Conservation (phyloP, 164 flowering plant genomes). For the Dillenia suffruticosa region DNA sequence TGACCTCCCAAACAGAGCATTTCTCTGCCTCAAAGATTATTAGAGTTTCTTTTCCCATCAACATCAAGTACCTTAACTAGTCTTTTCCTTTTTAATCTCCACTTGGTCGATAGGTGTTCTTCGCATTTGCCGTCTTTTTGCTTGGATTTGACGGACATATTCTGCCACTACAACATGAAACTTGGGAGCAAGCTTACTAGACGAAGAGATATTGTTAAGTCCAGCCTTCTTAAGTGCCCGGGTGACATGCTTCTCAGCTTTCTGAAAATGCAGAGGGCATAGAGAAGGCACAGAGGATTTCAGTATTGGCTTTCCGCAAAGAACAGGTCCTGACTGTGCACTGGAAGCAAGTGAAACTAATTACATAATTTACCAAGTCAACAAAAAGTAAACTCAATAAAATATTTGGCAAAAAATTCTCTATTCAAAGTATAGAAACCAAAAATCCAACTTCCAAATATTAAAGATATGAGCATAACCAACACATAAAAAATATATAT, state of each 20-base stretch:
- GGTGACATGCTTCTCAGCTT: constrained; percentile 46
- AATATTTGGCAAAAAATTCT: no score
- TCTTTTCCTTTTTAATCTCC: constrained; percentile 32
- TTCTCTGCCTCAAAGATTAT: no score
- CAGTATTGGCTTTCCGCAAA: constrained; percentile 66
- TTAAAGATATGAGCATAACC: no score
- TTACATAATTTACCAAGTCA: no score
- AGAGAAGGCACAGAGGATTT: constrained; percentile 53
- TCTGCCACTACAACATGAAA: constrained; percentile 69
- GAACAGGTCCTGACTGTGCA: constrained; percentile 43
- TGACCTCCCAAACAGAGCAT: no score
- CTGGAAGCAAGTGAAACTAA: constrained; percentile 24
- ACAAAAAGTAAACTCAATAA: no score
- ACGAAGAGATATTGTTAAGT: constrained; percentile 41
- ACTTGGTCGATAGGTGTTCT: constrained; percentile 12
- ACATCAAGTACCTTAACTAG: constrained; percentile 4
- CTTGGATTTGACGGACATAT: constrained; percentile 64
- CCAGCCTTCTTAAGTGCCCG: constrained; percentile 76
- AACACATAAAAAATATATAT: no score
- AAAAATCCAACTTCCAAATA: no score
- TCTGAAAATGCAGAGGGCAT: constrained; percentile 55
- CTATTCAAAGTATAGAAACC: no score
- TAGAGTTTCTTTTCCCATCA: no score
- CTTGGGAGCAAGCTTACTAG: constrained; percentile 65
- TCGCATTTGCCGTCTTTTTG: constrained; percentile 48